Conservation (phyloP, 345 rosid species). For the Brassica rapa region DNA sequence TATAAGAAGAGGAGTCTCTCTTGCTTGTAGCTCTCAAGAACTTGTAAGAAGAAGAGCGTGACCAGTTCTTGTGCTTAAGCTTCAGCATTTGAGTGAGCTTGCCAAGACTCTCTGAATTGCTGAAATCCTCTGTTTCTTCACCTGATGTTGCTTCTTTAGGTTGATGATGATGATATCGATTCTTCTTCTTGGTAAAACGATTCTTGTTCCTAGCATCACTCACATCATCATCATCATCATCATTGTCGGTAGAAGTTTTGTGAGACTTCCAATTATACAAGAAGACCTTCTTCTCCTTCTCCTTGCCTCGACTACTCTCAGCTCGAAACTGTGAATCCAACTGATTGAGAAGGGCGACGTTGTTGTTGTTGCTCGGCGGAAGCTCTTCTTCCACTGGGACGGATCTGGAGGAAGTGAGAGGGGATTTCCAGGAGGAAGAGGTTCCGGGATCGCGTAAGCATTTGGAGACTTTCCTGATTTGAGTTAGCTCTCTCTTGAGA, state of each 20-base stretch:
- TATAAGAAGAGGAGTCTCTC: conserved; percentile 65
- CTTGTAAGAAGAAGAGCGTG: conserved; percentile 53
- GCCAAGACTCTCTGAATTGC: conserved; percentile 57
- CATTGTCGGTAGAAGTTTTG: conserved; percentile 47
- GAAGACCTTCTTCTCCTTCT: conserved; percentile 61
- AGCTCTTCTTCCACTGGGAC: conserved; percentile 39
- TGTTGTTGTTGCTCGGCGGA: conserved; percentile 29
- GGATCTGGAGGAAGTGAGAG: conserved; percentile 69
- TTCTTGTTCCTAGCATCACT: conserved; percentile 63
- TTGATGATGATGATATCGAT: conserved; percentile 53
- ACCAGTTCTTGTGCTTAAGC: conserved; percentile 58
- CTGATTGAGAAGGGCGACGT: conserved; percentile 31
- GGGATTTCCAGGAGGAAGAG: conserved; percentile 77
- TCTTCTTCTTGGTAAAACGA: conserved; percentile 49
- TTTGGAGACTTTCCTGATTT: conserved; percentile 77
- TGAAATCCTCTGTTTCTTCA: conserved; percentile 65
- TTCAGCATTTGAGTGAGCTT: conserved; percentile 49
- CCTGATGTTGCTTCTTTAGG: conserved; percentile 47
- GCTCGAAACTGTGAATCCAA: conserved; percentile 38
- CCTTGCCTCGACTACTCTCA: conserved; percentile 24
- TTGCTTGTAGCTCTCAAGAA: conserved; percentile 52
- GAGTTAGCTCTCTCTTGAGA: conserved; percentile 81
- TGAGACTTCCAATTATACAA: conserved; percentile 77
- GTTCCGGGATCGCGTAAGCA: conserved; percentile 85
- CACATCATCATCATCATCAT: conserved; percentile 43